Base-by-base conservation (phyloP, 192 early-diverging fungal species). In the Rhizophagus sp. region DNA sequence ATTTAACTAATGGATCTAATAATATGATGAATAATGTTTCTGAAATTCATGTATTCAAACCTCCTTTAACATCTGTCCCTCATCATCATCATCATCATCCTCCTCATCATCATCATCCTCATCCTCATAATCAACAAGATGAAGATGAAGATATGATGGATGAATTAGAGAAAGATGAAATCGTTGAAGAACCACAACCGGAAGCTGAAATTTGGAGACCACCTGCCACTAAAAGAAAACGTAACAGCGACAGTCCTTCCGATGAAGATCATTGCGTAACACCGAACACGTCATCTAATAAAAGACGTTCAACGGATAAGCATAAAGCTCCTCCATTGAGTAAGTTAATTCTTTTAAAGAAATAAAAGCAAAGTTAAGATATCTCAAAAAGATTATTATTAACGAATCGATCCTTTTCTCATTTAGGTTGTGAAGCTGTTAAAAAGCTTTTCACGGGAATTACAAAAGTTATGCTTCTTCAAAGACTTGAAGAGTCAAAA, bases 401-500 rank as follows among this genome's bases (percentile, higher is more conserved):
- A 47, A 47, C 11, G 1, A 47, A 12, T 66, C 11, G n/a, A 44
- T 44, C 17, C n/a, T 39, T 34, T 36, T 33, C n/a, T 66, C 22
- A 9, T 27, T 65, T 41, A 79, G 77, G 77, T 30, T 79, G 77
- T 69, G 77, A 79, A 64, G 77, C 77, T 34, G 77, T 79, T 11
- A 79, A 79, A 79, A 34, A 41, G 30, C 77, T 79, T 52, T 79
- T 79, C 49, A 79, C 41, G 6, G 13, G 22, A 49, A 79, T 79
- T 33, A 34, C 77, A 8, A 79, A 79, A 69, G 19, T 36, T 19
- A 79, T 64, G 25, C 77, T 79, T 33, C n/a, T 79, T 57, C 77
- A 79, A 57, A 66, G 77, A 69, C 66, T 79, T 50, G 77, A 79
- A 69, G 77, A 79, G 30, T 79, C 77, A 19, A 79, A 79, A 69